Evolutionary conservation across 345 rosid genomes (phyloP).

Genomic region (Carallia pectinifolia): DNA sequence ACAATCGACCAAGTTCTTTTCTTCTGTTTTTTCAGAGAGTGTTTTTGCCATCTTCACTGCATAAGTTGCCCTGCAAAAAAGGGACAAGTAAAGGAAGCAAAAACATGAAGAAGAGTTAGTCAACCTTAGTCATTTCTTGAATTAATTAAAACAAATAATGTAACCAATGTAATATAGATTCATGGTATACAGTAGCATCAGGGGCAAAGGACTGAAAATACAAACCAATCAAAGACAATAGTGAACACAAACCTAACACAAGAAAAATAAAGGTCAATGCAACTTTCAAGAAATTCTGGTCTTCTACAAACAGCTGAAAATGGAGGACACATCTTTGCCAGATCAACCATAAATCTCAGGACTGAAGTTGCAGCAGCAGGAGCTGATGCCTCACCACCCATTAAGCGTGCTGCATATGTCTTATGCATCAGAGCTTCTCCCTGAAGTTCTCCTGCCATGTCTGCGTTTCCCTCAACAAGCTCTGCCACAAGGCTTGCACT

Average conservation of each 20-base stretch:
- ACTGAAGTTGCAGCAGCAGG: constrained; percentile 98
- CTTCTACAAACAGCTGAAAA: constrained; percentile 95
- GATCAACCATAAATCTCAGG: constrained; percentile 98
- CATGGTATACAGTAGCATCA: constrained; percentile 2
- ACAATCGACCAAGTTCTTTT: constrained; percentile 70
- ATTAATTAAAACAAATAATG: too few species aligned
- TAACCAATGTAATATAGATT: background rate
- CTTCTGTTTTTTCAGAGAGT: constrained; percentile 71
- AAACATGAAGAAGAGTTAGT: too few species aligned
- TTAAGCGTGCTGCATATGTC: constrained; percentile 96
- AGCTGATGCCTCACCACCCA: constrained; percentile 99
- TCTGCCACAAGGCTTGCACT: constrained; percentile 91
- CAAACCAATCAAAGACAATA: constrained; percentile 8
- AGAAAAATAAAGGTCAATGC: constrained; percentile 91
- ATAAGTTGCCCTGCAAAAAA: constrained; percentile 71
- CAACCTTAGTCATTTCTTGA: too few species aligned
- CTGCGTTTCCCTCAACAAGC: constrained; percentile 84
- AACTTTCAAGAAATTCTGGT: constrained; percentile 85
- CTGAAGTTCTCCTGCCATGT: constrained; percentile 96
- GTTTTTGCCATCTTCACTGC: constrained; percentile 83
- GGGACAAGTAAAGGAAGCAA: background rate
- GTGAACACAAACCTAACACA: constrained; percentile 76
- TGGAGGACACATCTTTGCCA: constrained; percentile 93
- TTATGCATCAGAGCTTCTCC: constrained; percentile 99
- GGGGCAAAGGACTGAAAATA: constrained; percentile 4